Evolutionary conservation across 2,329 filamentous ascomycete genomes (phyloP).

Genomic region (Ascochyta pisi): DNA sequence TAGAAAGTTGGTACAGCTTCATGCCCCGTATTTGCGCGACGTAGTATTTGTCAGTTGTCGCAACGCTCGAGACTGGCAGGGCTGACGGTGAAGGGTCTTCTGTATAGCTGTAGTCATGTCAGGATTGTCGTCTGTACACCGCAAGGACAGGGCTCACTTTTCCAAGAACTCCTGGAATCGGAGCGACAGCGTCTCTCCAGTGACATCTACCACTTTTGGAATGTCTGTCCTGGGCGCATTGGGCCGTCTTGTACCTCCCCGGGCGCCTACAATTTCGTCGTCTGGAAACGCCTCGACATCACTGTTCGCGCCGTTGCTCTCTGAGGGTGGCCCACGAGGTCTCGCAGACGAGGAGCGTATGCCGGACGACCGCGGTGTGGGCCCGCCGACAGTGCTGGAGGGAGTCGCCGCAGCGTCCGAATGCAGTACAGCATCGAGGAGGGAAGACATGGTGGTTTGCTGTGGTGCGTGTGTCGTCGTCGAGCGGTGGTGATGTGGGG

Average conservation of each 20-base stretch:
- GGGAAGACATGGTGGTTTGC: slow-evolving; percentile 56
- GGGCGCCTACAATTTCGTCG: slow-evolving; percentile 65
- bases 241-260: slow-evolving; percentile 47
- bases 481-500: slow-evolving; percentile 10
- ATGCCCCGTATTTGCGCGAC: slow-evolving; percentile 83
- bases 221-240: slow-evolving; percentile 63
- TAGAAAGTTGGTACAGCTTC: slow-evolving; percentile 76
- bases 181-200: slow-evolving; percentile 75
- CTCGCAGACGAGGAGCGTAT: slow-evolving; percentile 61
- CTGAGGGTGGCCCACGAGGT: slow-evolving; percentile 60
- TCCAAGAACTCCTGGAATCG: slow-evolving; percentile 84
- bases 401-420: slow-evolving; percentile 55
- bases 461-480: slow-evolving; percentile 8
- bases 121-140: slow-evolving; percentile 4
- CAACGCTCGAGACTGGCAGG: slow-evolving; percentile 71
- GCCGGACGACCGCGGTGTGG: slow-evolving; percentile 49
- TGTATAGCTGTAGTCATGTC: slow-evolving; percentile 58
- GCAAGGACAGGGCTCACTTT: slow-evolving; percentile 58
- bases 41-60: slow-evolving; percentile 82
- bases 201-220: slow-evolving; percentile 76
- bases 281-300: slow-evolving; percentile 67
- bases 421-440: slow-evolving; percentile 58
- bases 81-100: slow-evolving; percentile 72
- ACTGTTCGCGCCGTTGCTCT: slow-evolving; percentile 60
- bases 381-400: slow-evolving; percentile 45